Evolutionary conservation across 306 rosid genomes (phyloP).

Genomic region (Malus asiatica): DNA sequence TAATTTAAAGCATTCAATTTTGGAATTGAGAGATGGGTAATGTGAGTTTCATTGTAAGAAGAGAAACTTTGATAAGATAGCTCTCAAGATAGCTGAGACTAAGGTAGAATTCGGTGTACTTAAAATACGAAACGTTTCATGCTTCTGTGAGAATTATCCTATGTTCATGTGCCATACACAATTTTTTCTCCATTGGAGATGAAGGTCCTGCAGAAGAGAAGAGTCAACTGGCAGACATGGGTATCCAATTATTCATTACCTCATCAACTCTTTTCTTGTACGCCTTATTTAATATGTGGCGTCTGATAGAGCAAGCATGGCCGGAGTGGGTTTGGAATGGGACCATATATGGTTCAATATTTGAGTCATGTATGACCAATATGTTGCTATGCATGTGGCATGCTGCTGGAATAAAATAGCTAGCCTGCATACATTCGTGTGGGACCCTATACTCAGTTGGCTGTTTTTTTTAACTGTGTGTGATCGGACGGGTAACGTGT

Average conservation of each 20-base stretch:
- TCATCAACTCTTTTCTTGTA: not conserved
- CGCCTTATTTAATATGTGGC: not conserved
- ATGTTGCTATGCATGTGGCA: not conserved
- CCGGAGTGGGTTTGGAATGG: not conserved
- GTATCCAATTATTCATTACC: constrained; percentile 1
- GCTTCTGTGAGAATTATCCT: too few relatives aligned
- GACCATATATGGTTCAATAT: not conserved
- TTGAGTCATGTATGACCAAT: not conserved
- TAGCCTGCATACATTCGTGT: not conserved
- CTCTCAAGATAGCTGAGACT: not conserved
- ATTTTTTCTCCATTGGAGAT: too few relatives aligned
- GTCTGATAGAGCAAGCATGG: not conserved
- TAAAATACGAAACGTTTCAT: too few relatives aligned
- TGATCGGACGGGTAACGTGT: too few relatives aligned
- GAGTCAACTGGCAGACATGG: constrained; percentile 20
- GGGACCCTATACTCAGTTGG: not conserved
- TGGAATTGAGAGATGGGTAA: not conserved
- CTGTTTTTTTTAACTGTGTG: too few relatives aligned
- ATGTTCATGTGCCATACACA: too few relatives aligned
- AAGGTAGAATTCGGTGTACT: too few relatives aligned
- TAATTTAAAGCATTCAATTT: not conserved
- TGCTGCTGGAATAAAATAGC: not conserved
- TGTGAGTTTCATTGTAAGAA: constrained; percentile 15
- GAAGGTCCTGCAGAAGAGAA: not conserved
- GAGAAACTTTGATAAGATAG: too few relatives aligned